Conservation (phyloP, 2,329 filamentous ascomycete genomes). For the Ramichloridium luteum region DNA sequence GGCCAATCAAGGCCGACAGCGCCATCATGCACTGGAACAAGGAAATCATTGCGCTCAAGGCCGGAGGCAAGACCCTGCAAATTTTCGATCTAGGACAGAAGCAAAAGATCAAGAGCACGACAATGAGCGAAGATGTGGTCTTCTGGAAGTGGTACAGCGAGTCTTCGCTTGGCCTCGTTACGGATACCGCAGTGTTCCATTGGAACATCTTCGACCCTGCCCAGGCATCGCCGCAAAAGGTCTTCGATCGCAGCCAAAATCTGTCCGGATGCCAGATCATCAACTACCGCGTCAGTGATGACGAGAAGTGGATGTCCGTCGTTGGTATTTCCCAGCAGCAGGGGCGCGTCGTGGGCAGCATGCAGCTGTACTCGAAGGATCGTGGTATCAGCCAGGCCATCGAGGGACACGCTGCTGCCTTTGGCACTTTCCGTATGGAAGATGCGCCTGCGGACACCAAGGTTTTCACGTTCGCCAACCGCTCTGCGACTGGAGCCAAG, state of each 20-base stretch:
- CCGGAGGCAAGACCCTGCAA: conserved; percentile 85
- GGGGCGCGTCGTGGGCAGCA: conserved; percentile 84
- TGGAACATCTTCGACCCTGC: conserved; percentile 90
- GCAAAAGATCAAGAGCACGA: conserved; percentile 90
- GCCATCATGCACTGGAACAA: conserved; percentile 98
- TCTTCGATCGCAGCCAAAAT: conserved; percentile 90
- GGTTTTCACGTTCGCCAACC: conserved; percentile 91
- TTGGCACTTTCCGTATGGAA: conserved; percentile 79
- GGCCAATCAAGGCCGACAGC: conserved; percentile 97
- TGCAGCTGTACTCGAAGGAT: conserved; percentile 95
- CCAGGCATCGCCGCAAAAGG: conserved; percentile 69
- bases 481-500: conserved; percentile 80
- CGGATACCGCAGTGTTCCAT: conserved; percentile 83
- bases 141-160: conserved; percentile 99
- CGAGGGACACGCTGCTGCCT: conserved; percentile 91
- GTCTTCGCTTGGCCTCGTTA: conserved; percentile 75
- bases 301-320: conserved; percentile 97
- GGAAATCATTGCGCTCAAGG: conserved; percentile 93
- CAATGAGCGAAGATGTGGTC: conserved; percentile 92
- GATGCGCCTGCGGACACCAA: conserved; percentile 84
- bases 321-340: conserved; percentile 91
- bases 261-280: conserved; percentile 92
- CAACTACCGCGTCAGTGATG: conserved; percentile 92
- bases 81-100: conserved; percentile 93
- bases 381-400: conserved; percentile 96